Percentiles rank a stretch among this genome's conserved stretches.
phyloP scores from a whole-genome alignment of 352 stramenopile species.

The Globisporangium canariense region DNA sequence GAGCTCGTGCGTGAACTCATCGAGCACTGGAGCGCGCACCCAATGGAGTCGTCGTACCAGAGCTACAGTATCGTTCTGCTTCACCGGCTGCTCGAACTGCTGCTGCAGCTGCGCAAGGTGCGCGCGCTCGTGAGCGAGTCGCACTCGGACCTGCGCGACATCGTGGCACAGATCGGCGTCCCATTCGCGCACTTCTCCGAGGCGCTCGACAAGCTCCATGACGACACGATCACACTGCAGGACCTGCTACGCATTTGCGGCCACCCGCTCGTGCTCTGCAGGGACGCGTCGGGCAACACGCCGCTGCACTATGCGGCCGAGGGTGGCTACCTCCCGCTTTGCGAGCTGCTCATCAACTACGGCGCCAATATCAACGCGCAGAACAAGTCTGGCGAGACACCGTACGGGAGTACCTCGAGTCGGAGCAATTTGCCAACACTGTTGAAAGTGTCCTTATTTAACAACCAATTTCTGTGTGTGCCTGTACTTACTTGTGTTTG shows the following conservation, averaged over 20 bases:
- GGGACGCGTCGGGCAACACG: slow-evolving; percentile 64
- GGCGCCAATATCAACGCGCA: slow-evolving; percentile 75
- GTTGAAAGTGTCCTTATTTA: background rate
- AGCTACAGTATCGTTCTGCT: slow-evolving; percentile 62
- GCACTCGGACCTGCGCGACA: slow-evolving; percentile 45
- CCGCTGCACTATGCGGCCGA: slow-evolving; percentile 77
- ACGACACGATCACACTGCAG: slow-evolving; percentile 47
- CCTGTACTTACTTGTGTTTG: background rate
- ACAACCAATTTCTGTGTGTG: background rate
- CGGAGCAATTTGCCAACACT: background rate
- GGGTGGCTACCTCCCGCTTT: slow-evolving; percentile 66
- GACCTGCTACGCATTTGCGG: slow-evolving; percentile 71
- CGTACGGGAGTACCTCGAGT: slow-evolving; percentile 29
- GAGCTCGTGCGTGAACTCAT: slow-evolving; percentile 61
- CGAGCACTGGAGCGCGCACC: slow-evolving; percentile 49
- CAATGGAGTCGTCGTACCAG: slow-evolving; percentile 59
- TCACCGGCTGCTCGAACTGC: slow-evolving; percentile 36
- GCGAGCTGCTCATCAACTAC: slow-evolving; percentile 52
- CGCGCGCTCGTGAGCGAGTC: slow-evolving; percentile 60
- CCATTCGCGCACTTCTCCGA: slow-evolving; percentile 64
- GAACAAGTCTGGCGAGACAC: slow-evolving; percentile 75
- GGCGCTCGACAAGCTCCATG: slow-evolving; percentile 57
- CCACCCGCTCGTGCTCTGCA: slow-evolving; percentile 60
- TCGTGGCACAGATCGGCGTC: slow-evolving; percentile 52
- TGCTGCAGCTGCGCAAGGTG: slow-evolving; percentile 47